These are phyloP conservation scores for Vigna trinervia DNA, from an alignment of 306 rosid genomes.

Conservation along the genomic window DNA sequence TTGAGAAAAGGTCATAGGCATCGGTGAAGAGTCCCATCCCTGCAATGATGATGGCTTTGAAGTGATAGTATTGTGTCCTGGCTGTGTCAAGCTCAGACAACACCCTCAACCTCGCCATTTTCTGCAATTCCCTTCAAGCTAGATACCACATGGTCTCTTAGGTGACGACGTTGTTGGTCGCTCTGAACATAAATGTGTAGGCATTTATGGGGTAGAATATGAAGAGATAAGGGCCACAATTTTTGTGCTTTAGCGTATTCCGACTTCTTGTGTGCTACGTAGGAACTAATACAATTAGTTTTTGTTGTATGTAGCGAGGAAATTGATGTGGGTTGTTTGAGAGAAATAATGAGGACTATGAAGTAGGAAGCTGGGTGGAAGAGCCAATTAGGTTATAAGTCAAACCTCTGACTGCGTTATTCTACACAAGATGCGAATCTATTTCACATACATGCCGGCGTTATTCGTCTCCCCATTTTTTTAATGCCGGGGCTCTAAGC, in stretches of 20 bases:
- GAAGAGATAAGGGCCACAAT: background rate
- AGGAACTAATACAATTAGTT: too few relatives aligned
- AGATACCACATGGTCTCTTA: background rate
- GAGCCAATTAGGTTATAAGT: background rate
- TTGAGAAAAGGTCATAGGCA: slow-evolving; percentile 74
- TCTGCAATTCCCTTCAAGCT: background rate
- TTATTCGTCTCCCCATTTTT: background rate
- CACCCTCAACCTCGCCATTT: slow-evolving; percentile 63
- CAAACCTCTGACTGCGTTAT: slow-evolving; percentile 2
- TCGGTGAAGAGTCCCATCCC: slow-evolving; percentile 93
- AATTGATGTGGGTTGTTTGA: background rate
- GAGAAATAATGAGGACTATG: background rate
- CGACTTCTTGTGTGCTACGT: background rate
- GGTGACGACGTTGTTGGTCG: background rate
- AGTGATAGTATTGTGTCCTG: slow-evolving; percentile 74
- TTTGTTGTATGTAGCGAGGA: background rate
- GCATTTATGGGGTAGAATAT: background rate
- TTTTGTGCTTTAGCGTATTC: background rate
- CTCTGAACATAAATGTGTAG: background rate
- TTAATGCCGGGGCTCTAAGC: too few relatives aligned
- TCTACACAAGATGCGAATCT: slow-evolving; percentile 20
- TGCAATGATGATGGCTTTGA: slow-evolving; percentile 82
- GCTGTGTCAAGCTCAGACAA: slow-evolving; percentile 77
- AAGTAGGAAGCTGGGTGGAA: slow-evolving; percentile 18
- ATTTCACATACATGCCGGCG: background rate